Conservation (phyloP, 129 eudicot genomes). For the Smallanthus sonchifolius region DNA sequence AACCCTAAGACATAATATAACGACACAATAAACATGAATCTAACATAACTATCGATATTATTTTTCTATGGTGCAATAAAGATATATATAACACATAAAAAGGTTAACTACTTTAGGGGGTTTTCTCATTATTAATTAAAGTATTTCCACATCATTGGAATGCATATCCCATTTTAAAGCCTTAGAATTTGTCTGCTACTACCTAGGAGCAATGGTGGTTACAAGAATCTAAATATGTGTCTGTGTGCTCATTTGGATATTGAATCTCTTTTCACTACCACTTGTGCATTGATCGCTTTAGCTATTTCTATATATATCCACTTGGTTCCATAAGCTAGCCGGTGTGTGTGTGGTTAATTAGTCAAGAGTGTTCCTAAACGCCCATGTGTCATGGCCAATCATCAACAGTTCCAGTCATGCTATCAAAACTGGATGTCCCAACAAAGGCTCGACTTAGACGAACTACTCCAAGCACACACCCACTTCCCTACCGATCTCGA, state of each 20-base stretch:
- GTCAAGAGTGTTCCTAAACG: neutral
- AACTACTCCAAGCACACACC: conserved; percentile 26
- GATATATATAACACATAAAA: too few relatives aligned
- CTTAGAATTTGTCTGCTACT: neutral
- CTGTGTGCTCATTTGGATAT: neutral
- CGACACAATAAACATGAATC: too few relatives aligned
- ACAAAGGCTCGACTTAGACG: conserved; percentile 39
- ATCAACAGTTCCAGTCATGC: neutral
- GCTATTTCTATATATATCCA: neutral
- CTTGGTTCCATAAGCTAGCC: neutral
- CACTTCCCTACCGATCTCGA: conserved; percentile 8
- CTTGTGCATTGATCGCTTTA: neutral
- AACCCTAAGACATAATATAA: too few relatives aligned
- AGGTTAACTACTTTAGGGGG: too few relatives aligned
- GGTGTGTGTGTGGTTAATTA: neutral
- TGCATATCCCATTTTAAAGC: neutral
- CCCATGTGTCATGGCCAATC: neutral
- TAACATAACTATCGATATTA: too few relatives aligned
- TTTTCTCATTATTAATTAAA: too few relatives aligned
- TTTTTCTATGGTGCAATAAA: too few relatives aligned
- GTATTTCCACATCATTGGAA: too few relatives aligned
- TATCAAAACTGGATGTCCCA: conserved; percentile 40
- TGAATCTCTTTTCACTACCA: neutral
- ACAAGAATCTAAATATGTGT: neutral
- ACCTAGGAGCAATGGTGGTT: neutral